Evolutionary conservation across 139 green algal species (phyloP), one percentile per base, ranked within the genome.

Genomic region (Dunaliella sp.): DNA sequence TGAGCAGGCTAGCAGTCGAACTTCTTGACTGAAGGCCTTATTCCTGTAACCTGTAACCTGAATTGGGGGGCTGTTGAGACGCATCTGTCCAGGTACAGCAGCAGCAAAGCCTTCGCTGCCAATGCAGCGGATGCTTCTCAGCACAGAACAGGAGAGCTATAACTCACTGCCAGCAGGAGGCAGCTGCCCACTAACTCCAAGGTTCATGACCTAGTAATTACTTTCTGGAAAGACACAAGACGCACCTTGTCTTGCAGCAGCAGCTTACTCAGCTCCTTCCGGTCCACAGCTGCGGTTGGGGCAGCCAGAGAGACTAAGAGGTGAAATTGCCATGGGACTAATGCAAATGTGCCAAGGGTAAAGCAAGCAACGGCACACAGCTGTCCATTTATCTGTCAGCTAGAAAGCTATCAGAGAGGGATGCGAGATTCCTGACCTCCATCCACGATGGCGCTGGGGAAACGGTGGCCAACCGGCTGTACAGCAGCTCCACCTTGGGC

Each of bases 401-500:
- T 37, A 3, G 16, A 80, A 16, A 72, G 30, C 28, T 32, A 26
- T 36, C 2, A 33, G 1, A 3, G 2, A 28, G 3, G 24, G 74
- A 2, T 37, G 12, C 77, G 22, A 12, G 16, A 32, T 48, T 12
- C 48, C 84, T 30, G 32, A 87, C 85, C 87, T 2, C 88, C 88
- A 35, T 90, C 90, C 0, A 87, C 37, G 3, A 94, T 34, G 0
- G 86, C 90, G 25, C 57, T 86, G 1, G 90, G 90, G 48, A 96
- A 96, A 0, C 87, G 76, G n/a, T 58, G 78, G 0, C 72, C 81
- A 12, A 96, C 86, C 21, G 87, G 86, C 2, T 38, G 75, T 7
- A 96, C 94, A 28, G 91, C 94, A 28, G 88, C 91, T n/a, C 94
- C 93, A 2, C 92, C 90, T 38, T 34, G 0, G 1, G 86, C 80